A percentile compares a stretch with the other conserved stretches of the same genome.
These are phyloP conservation scores for Dioscorea zingiberensis DNA, from an alignment of 106 monocot genomes.

Conservation along the genomic window DNA sequence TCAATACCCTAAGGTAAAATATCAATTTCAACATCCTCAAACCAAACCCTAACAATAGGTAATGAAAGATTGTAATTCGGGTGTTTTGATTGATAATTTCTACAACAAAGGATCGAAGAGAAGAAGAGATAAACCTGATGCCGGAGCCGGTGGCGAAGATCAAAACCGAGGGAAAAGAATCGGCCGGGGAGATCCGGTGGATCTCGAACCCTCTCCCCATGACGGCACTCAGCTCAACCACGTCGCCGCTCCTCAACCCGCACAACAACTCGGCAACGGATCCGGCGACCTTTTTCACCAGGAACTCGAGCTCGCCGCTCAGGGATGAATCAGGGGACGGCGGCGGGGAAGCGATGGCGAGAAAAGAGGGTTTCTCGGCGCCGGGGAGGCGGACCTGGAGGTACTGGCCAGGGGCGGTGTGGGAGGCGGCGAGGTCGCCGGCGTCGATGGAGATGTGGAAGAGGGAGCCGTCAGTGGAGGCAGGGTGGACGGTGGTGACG, in stretches of 20 bases:
- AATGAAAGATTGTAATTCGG: no score
- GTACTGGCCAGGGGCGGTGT: slow-evolving; percentile 71
- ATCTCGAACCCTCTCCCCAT: slow-evolving; percentile 77
- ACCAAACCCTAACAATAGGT: no score
- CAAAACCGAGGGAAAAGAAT: slow-evolving; percentile 22
- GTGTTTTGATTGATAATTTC: no score
- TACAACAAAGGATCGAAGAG: no score
- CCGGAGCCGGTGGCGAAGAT: slow-evolving; percentile 91
- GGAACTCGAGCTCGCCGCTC: slow-evolving; percentile 51
- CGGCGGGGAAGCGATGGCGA: slow-evolving; percentile 87
- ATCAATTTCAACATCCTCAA: no score
- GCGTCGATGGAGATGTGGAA: slow-evolving; percentile 68
- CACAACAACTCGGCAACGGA: slow-evolving; percentile 60
- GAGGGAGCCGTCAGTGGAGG: slow-evolving; percentile 57
- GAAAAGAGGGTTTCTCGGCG: slow-evolving; percentile 40
- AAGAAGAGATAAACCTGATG: slow-evolving; percentile 50
- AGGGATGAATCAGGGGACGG: slow-evolving; percentile 7
- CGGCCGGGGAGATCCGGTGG: slow-evolving; percentile 38
- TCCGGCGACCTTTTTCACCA: slow-evolving; percentile 63
- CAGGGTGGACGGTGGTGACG: slow-evolving; percentile 42
- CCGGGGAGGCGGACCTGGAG: slow-evolving; percentile 62
- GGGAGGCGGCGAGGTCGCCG: slow-evolving; percentile 42
- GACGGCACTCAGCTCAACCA: slow-evolving; percentile 54
- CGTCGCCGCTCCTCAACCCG: slow-evolving; percentile 51
- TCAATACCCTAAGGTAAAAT: no score